phyloP scores from a whole-genome alignment of 2,329 filamentous ascomycete genomes.

The Elsinoe arachidis region DNA sequence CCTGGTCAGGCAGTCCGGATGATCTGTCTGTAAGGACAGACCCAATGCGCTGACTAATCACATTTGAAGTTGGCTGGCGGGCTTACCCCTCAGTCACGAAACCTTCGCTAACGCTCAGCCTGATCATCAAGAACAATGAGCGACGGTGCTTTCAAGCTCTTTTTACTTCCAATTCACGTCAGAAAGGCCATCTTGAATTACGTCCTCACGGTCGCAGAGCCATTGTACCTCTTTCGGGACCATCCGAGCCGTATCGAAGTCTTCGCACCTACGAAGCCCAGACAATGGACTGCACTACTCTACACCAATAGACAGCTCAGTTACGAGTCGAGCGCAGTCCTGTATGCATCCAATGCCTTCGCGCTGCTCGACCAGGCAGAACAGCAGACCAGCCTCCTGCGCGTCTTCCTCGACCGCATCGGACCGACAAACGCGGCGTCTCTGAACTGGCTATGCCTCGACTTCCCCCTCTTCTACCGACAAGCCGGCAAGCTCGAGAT shows the following conservation, averaged over 20 bases:
- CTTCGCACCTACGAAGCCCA: not conserved
- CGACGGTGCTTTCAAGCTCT: not conserved
- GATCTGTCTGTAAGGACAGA: too few relatives aligned
- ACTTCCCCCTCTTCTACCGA: not conserved
- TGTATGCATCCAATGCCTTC: not conserved
- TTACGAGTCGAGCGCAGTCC: not conserved
- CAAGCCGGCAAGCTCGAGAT: not conserved
- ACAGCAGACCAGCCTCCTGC: not conserved
- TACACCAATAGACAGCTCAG: not conserved
- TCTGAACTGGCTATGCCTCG: not conserved
- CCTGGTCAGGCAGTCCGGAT: too few relatives aligned
- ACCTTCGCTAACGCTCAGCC: too few relatives aligned
- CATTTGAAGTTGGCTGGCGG: too few relatives aligned
- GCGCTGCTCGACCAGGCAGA: not conserved
- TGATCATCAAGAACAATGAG: too few relatives aligned
- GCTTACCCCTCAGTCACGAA: too few relatives aligned
- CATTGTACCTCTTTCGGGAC: not conserved
- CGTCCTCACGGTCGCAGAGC: not conserved
- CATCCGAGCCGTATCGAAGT: not conserved
- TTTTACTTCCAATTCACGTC: not conserved
- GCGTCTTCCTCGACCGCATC: not conserved
- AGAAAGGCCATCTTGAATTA: not conserved
- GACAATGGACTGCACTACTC: not conserved
- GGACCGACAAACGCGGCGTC: not conserved
- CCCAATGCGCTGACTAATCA: too few relatives aligned